Percentiles rank a stretch among this genome's conserved stretches.
phyloP scores from a whole-genome alignment of 2,329 filamentous ascomycete genomes.

The Neodidymelliopsis sp. region DNA sequence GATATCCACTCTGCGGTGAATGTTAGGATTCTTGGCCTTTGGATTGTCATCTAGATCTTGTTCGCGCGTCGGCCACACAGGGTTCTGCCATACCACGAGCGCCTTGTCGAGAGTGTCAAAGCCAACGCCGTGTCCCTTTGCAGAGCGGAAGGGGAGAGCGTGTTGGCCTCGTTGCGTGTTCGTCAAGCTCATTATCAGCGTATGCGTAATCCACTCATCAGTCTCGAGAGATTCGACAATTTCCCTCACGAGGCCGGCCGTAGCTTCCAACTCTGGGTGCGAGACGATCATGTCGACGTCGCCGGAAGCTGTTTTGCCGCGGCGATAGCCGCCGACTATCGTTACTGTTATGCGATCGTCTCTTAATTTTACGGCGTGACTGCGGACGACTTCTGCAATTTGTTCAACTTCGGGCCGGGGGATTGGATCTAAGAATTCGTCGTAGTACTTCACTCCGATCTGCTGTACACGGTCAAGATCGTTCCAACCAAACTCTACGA shows the following conservation, averaged over 20 bases:
- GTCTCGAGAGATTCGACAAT: conserved; percentile 75
- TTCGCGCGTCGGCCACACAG: conserved; percentile 52
- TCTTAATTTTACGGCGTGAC: conserved; percentile 71
- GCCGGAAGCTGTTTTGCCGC: conserved; percentile 75
- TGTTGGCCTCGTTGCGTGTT: conserved; percentile 77
- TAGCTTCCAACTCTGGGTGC: conserved; percentile 75
- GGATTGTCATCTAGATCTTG: conserved; percentile 46
- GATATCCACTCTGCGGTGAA: conserved; percentile 88
- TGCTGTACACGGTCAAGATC: conserved; percentile 81
- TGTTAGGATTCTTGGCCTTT: conserved; percentile 69
- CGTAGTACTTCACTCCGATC: conserved; percentile 92
- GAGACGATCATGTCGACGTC: conserved; percentile 89
- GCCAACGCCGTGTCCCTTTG: conserved; percentile 59
- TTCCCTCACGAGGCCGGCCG: conserved; percentile 73
- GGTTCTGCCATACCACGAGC: conserved; percentile 89
- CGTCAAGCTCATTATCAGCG: conserved; percentile 72
- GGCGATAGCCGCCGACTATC: conserved; percentile 81
- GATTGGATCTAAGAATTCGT: conserved; percentile 79
- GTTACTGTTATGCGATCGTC: conserved; percentile 63
- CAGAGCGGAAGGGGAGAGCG: conserved; percentile 62
- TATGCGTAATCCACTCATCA: conserved; percentile 79
- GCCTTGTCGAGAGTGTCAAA: conserved; percentile 94
- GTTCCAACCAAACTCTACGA: conserved; percentile 83
- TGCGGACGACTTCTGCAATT: conserved; percentile 70
- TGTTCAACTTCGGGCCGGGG: conserved; percentile 74